Base-by-base conservation (phyloP, 805 yeast genomes). In the Candida yuanshanica region DNA sequence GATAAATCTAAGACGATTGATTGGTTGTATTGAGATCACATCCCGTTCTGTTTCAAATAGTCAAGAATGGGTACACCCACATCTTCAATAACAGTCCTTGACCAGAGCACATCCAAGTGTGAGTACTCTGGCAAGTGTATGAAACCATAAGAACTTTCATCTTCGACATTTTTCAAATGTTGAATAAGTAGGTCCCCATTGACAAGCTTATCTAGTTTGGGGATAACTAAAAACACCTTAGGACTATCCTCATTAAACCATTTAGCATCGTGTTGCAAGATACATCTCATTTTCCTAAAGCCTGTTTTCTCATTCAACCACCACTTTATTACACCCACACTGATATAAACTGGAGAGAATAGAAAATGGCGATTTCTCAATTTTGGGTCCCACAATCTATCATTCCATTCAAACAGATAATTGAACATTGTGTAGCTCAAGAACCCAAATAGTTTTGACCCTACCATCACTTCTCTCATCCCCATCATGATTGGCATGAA, bases 71-170 rank as follows among this genome's bases (percentile, higher is more conserved):
- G 70, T 37, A 60, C 62, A 1, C 95, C 96, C 17, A 91, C 74
- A 34, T 69, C 72, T 4, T 76, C 78, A 21, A 76, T 68, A 2
- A 81, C 80, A 55, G 86, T 90, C 53, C 75, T 79, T 0, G 97
- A 91, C 99, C 99, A 91, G 12, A 90, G 66, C 1, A 89, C 95
- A 62, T 91, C 99, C 39, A 91, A 64, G 61, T 91, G 99, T 14
- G 89, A 78, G 59, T 91, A 91, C 9, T 70, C 73, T 0, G 75
- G 74, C 6, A 91, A 53, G 24, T 52, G 55, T 49, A 63, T 56
- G 17, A 60, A 56, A 16, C 59, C 57, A 48, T 52, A 65, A 17
- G 53, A 35, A 2, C 48, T 48, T 12, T 53, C 53, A 12, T 56
- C 55, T 61, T 91, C 98, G 45, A 69, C 68, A 29, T 69, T 62